Evolutionary conservation across 164 flowering plant genomes (phyloP).

Genomic region (Annona cherimola): DNA sequence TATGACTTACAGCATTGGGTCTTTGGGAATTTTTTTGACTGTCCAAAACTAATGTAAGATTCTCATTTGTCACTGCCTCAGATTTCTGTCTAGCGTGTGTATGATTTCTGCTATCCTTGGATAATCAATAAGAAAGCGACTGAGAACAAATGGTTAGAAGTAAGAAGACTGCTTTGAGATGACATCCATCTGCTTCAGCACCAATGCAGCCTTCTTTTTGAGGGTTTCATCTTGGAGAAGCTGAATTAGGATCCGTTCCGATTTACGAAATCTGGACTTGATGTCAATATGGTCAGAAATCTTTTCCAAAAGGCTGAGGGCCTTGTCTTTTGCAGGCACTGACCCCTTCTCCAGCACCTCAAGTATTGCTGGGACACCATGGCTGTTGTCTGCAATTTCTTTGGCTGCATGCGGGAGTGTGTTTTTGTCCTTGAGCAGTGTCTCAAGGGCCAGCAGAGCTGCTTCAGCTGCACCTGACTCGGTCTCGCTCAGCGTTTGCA

Average conservation of each 20-base stretch:
- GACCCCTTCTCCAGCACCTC: conserved; percentile 25
- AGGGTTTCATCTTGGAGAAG: conserved; percentile 24
- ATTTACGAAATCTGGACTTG: conserved; percentile 1
- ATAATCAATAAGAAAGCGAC: not conserved
- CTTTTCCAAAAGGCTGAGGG: conserved; percentile 18
- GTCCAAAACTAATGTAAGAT: not conserved
- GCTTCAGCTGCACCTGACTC: conserved; percentile 20
- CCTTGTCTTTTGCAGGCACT: conserved; percentile 13
- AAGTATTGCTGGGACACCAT: conserved; percentile 17
- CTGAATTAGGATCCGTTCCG: conserved; percentile 19
- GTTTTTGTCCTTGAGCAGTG: conserved; percentile 16
- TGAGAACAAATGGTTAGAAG: conserved; percentile 10
- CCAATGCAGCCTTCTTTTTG: conserved; percentile 22
- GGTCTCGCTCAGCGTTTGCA: conserved; percentile 15
- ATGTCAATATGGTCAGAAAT: conserved; percentile 10
- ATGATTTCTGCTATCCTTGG: not conserved
- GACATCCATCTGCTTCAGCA: conserved; percentile 24
- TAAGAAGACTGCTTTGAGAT: conserved; percentile 27
- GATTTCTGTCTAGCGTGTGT: not conserved
- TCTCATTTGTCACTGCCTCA: not conserved
- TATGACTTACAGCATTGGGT: not conserved
- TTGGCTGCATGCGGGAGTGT: conserved; percentile 8
- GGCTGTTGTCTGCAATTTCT: conserved; percentile 10
- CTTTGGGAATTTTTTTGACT: not conserved
- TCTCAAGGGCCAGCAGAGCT: conserved; percentile 20